Evolutionary conservation across 2,329 filamentous ascomycete genomes (phyloP).

Genomic region (Coniochaeta sp.): DNA sequence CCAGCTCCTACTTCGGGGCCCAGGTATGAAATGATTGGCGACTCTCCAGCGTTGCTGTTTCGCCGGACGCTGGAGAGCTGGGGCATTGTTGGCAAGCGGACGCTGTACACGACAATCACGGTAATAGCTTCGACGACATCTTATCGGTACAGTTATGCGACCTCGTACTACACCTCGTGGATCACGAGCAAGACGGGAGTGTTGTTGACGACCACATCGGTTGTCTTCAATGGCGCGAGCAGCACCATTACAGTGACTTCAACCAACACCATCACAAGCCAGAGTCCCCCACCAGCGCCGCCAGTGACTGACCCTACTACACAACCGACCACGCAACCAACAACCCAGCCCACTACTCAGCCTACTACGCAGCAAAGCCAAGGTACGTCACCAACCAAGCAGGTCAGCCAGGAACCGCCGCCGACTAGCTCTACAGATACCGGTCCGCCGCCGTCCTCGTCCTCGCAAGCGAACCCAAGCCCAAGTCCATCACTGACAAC

Average conservation of each 20-base stretch:
- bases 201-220: neutral
- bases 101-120: neutral
- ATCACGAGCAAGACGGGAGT: neutral
- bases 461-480: neutral
- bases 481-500: neutral
- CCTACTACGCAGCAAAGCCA: neutral
- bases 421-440: neutral
- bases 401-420: neutral
- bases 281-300: neutral
- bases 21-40: neutral
- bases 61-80: neutral
- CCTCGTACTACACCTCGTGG: neutral
- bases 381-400: neutral
- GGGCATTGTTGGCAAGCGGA: neutral
- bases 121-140: neutral
- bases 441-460: neutral
- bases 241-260: neutral
- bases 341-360: neutral
- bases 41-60: neutral
- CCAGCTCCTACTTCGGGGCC: neutral
- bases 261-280: neutral
- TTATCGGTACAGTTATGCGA: neutral
- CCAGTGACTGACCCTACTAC: neutral
- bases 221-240: neutral
- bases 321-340: neutral